These are phyloP conservation scores for Peribolospora baueri DNA, from an alignment of 768 basidiomycete genomes.

Conservation along the genomic window DNA sequence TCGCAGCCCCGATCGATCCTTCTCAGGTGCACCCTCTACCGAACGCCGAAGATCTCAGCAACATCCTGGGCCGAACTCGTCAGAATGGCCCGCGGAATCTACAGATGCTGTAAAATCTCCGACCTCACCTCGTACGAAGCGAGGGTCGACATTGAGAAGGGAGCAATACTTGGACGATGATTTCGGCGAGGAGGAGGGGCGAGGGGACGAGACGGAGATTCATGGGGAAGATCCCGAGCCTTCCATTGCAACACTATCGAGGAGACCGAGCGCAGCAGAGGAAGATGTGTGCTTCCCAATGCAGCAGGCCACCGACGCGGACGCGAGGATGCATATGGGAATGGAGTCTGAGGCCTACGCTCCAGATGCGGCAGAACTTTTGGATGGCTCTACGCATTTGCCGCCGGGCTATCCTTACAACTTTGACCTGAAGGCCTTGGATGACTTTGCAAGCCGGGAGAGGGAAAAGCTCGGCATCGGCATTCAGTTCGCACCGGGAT, in stretches of 20 bases:
- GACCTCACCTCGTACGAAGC: neutral
- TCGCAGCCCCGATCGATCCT: neutral
- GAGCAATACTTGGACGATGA: constrained; percentile 1
- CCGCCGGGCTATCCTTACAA: constrained; percentile 25
- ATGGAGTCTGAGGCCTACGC: neutral
- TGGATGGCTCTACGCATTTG: neutral
- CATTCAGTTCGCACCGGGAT: constrained; percentile 16
- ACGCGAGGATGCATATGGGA: neutral
- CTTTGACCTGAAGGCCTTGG: constrained; percentile 54
- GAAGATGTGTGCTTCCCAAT: constrained; percentile 14
- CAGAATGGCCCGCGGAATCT: neutral
- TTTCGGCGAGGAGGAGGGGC: neutral
- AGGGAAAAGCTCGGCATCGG: constrained; percentile 37
- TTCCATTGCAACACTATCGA: neutral
- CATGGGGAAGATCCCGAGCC: too few species aligned
- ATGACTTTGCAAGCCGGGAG: constrained; percentile 48
- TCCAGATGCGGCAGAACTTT: constrained; percentile 8
- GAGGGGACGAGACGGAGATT: neutral
- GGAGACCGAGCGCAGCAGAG: neutral
- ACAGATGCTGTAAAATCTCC: neutral
- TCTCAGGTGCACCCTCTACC: neutral
- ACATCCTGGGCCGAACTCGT: neutral
- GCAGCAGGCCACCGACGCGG: constrained; percentile 2
- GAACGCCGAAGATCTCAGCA: neutral
- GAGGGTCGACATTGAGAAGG: neutral